Conservation (phyloP, 345 rosid genomes). For the Hibiscus syriacus region DNA sequence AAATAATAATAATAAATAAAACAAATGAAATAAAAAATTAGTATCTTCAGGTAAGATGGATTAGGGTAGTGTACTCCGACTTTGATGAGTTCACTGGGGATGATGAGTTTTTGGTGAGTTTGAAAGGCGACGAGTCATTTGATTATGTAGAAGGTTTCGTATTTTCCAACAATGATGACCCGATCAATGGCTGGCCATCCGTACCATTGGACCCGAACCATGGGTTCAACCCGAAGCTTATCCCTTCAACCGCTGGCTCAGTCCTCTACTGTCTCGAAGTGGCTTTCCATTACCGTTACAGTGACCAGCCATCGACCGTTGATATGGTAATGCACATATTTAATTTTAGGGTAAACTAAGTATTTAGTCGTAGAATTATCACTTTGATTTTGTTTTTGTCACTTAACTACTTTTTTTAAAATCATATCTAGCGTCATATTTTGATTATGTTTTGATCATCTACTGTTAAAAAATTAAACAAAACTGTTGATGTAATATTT, state of each 20-base stretch:
- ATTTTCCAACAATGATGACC: conserved; percentile 77
- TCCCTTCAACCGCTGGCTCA: conserved; percentile 44
- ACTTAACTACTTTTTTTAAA: too few species aligned
- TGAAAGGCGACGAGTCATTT: conserved; percentile 38
- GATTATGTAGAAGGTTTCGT: conserved; percentile 91
- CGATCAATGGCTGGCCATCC: conserved; percentile 78
- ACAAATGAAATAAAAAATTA: too few species aligned
- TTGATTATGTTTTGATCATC: too few species aligned
- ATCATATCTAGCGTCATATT: too few species aligned
- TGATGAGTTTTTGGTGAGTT: conserved; percentile 76
- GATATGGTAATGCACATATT: conserved; percentile 41
- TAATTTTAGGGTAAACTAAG: too few species aligned
- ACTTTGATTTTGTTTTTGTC: too few species aligned
- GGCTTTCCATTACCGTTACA: conserved; percentile 49
- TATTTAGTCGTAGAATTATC: too few species aligned
- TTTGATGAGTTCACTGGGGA: conserved; percentile 62
- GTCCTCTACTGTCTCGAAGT: conserved; percentile 88
- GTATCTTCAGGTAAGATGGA: conserved; percentile 73
- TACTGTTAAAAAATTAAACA: too few species aligned
- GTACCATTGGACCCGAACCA: conserved; percentile 46
- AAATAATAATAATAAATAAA: too few species aligned
- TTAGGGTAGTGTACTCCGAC: conserved; percentile 70
- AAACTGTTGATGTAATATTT: too few species aligned
- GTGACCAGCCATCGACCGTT: conserved; percentile 38
- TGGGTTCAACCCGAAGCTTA: conserved; percentile 31